Evolutionary conservation across 208 protist genomes (phyloP), one percentile per base, ranked within the genome.

Genomic region (Crithidia bombi): DNA sequence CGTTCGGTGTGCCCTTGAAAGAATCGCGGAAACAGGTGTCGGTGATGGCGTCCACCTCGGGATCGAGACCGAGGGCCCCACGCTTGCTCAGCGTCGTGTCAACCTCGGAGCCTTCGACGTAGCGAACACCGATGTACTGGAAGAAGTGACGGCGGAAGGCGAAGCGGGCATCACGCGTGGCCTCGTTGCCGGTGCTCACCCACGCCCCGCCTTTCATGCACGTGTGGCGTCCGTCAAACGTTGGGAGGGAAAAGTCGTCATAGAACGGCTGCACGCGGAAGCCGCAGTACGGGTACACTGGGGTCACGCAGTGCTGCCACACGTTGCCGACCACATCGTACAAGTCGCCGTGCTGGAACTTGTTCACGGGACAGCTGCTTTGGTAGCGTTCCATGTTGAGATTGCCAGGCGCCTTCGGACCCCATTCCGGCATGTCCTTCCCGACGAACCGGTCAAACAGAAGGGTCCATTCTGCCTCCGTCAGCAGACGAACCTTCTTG

Each of bases 231-330:
- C 94, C 93, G 75, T 98, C 98, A 75, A 98, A 98, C 36, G 92
- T 98, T n/a, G 98, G 98, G 30, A 94, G 84, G 25, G 97, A 98
- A 73, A 98, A 99, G 75, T 98, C 98, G 57, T 98, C 93, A 81
- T 99, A 99, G 72, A 97, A 91, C 30, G 89, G 92, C 52, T 98
- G 96, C 23, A 97, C 87, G 28, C 81, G 71, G 85, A 98, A 99
- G 12, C 95, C 96, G 9, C 66, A 69, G 67, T 98, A 95, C 0
- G 94, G 93, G 72, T 96, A 89, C 36, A 97, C 90, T 19, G 78
- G 41, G n/a, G 92, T 96, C 61, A 96, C 92, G 73, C 85, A 91
- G 79, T 96, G 96, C 79, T 98, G 90, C 97, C 98, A 99, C 41
- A 96, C 95, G 76, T 98, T 99, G 51, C 97, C 97, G 17, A 98